A percentile compares a stretch with the other conserved stretches of the same genome.
These are phyloP conservation scores for Gastrolobium bilobum DNA, from an alignment of 306 rosid genomes.

Conservation along the genomic window DNA sequence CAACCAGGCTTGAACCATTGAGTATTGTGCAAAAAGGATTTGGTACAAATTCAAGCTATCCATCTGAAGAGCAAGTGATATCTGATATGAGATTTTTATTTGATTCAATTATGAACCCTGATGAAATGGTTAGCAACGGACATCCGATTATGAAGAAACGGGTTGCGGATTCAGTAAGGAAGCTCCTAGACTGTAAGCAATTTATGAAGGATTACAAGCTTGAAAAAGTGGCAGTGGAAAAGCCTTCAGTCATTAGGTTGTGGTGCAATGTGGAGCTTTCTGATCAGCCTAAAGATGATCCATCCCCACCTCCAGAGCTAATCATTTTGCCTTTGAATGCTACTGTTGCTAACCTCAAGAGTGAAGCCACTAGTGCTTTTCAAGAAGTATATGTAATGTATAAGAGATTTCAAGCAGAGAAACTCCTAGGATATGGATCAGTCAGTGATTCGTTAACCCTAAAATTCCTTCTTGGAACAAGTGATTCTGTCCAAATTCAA, in stretches of 20 bases:
- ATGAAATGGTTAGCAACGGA: constrained; percentile 56
- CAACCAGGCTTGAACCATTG: constrained; percentile 59
- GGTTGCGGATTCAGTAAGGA: constrained; percentile 67
- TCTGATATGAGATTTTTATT: constrained; percentile 62
- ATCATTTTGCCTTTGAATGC: constrained; percentile 68
- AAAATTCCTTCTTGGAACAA: constrained; percentile 62
- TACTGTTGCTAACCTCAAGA: constrained; percentile 64
- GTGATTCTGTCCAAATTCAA: constrained; percentile 55
- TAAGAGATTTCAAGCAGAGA: constrained; percentile 67
- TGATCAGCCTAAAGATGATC: constrained; percentile 65
- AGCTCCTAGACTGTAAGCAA: constrained; percentile 81
- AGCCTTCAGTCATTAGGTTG: constrained; percentile 49
- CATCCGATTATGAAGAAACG: constrained; percentile 49
- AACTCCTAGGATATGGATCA: constrained; percentile 60
- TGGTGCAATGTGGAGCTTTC: constrained; percentile 77
- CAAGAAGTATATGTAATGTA: constrained; percentile 82
- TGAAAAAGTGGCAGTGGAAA: constrained; percentile 21
- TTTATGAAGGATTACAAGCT: constrained; percentile 70
- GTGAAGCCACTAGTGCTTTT: constrained; percentile 58
- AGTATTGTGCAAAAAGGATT: constrained; percentile 36
- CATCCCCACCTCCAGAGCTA: constrained; percentile 68
- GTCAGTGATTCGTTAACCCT: constrained; percentile 58
- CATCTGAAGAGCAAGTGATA: constrained; percentile 60
- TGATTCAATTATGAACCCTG: constrained; percentile 67
- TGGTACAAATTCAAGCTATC: constrained; percentile 45